Evolutionary conservation across 345 rosid genomes (phyloP).

Genomic region (Euphorbia peplus): DNA sequence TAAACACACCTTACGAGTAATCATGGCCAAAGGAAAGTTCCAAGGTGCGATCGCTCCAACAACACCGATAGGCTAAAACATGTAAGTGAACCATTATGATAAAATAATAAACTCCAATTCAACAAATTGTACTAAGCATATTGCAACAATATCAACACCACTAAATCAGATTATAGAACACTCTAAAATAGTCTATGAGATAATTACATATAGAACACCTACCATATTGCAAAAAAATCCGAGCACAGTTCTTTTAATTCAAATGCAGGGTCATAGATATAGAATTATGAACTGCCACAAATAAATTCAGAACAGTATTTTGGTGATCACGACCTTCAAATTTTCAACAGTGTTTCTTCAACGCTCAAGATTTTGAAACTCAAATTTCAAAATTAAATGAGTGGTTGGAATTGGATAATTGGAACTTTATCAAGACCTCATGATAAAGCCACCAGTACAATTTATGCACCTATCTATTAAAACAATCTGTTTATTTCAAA

Average conservation of each 20-base stretch:
- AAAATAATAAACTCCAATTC: background rate
- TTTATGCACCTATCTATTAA: too few relatives aligned
- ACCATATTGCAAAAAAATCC: background rate
- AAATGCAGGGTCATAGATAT: background rate
- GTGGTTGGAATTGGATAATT: too few relatives aligned
- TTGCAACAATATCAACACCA: background rate
- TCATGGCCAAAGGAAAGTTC: slow-evolving; percentile 99
- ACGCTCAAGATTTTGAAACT: too few relatives aligned
- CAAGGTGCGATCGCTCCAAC: slow-evolving; percentile 94
- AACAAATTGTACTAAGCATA: background rate
- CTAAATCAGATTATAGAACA: background rate
- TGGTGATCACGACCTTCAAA: too few relatives aligned
- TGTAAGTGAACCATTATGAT: slow-evolving; percentile 8
- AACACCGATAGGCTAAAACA: slow-evolving; percentile 82
- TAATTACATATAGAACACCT: background rate
- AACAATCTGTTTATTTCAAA: background rate
- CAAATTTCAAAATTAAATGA: too few relatives aligned
- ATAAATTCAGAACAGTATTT: background rate
- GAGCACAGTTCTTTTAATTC: background rate
- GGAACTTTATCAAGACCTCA: too few relatives aligned
- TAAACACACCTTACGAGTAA: slow-evolving; percentile 79
- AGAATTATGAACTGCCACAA: background rate
- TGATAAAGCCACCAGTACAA: too few relatives aligned
- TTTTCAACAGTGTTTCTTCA: too few relatives aligned
- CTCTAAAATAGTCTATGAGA: background rate